Conservation (phyloP, 73 alveolate species). For the Tetrahymena borealis region DNA sequence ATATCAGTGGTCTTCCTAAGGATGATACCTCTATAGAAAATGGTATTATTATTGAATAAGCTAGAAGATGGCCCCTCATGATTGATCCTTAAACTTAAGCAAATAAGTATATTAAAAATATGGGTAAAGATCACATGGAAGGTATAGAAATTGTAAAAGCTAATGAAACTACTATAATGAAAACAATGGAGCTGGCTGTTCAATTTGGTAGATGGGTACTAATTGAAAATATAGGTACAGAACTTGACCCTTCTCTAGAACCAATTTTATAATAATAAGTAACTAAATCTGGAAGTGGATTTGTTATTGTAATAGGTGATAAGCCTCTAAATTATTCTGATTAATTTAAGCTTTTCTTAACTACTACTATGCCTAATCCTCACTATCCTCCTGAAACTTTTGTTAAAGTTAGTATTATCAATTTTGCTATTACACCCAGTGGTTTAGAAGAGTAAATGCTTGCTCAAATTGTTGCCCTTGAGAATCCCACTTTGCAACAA, state of each 20-base stretch:
- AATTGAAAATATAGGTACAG: conserved; percentile 98
- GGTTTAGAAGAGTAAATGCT: conserved; percentile 97
- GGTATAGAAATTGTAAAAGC: conserved; percentile 46
- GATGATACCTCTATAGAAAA: conserved; percentile 95
- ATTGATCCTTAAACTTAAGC: conserved; percentile 96
- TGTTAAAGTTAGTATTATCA: conserved; percentile 97
- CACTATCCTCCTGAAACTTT: conserved; percentile 98
- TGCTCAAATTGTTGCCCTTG: conserved; percentile 79
- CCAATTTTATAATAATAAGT: conserved; percentile 90
- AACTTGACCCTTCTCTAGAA: conserved; percentile 98
- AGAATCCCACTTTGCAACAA: conserved; percentile 89
- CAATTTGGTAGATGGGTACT: conserved; percentile 98
- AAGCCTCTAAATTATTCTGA: conserved; percentile 47
- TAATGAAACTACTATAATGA: conserved; percentile 79
- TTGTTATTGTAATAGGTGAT: conserved; percentile 83
- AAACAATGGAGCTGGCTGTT: conserved; percentile 90
- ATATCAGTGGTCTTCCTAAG: conserved; percentile 93
- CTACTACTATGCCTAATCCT: conserved; percentile 98
- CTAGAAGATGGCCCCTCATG: conserved; percentile 99
- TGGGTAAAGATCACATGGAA: conserved; percentile 50
- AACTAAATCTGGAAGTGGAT: conserved; percentile 77
- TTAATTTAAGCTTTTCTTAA: conserved; percentile 89
- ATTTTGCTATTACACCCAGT: conserved; percentile 99
- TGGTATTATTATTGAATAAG: conserved; percentile 88
- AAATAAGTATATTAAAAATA: conserved; percentile 45